Conservation (phyloP, 176 grass and related monocot species). For the Cenchrus fungigraminus region DNA sequence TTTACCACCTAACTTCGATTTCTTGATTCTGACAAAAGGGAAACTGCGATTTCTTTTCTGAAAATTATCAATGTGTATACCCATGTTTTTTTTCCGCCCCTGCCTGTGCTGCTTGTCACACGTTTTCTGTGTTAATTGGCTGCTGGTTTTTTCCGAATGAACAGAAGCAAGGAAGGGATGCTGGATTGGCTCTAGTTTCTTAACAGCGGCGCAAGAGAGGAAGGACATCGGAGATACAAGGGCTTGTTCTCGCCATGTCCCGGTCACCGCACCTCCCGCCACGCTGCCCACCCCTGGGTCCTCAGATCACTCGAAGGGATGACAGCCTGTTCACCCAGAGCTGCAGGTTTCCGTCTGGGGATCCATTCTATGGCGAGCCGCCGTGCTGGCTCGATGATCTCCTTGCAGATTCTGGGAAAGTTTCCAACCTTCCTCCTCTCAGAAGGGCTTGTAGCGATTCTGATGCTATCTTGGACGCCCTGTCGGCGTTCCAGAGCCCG, state of each 20-base stretch:
- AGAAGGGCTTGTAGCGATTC: conserved; percentile 91
- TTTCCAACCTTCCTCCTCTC: conserved; percentile 50
- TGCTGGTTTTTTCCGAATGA: conserved; percentile 41
- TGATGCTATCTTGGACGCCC: conserved; percentile 67
- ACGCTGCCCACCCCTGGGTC: conserved; percentile 66
- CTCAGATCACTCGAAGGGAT: conserved; percentile 60
- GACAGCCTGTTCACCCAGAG: conserved; percentile 57
- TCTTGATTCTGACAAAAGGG: not conserved
- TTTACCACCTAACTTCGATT: not conserved
- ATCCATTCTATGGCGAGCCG: conserved; percentile 52
- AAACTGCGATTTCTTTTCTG: not conserved
- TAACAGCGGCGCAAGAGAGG: conserved; percentile 34
- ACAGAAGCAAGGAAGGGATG: conserved; percentile 45
- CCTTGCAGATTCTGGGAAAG: conserved; percentile 60
- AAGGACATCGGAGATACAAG: not conserved
- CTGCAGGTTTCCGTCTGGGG: conserved; percentile 59
- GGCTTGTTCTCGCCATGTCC: conserved; percentile 61
- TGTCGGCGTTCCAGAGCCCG: conserved; percentile 47
- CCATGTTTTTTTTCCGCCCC: conserved; percentile 19
- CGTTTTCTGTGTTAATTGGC: conserved; percentile 32
- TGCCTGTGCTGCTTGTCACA: conserved; percentile 40
- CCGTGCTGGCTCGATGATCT: conserved; percentile 89
- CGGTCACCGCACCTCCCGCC: conserved; percentile 85
- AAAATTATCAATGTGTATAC: not conserved
- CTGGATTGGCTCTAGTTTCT: conserved; percentile 26